Evolutionary conservation across 2,329 filamentous ascomycete genomes (phyloP).

Genomic region (Xylariaceae sp.): DNA sequence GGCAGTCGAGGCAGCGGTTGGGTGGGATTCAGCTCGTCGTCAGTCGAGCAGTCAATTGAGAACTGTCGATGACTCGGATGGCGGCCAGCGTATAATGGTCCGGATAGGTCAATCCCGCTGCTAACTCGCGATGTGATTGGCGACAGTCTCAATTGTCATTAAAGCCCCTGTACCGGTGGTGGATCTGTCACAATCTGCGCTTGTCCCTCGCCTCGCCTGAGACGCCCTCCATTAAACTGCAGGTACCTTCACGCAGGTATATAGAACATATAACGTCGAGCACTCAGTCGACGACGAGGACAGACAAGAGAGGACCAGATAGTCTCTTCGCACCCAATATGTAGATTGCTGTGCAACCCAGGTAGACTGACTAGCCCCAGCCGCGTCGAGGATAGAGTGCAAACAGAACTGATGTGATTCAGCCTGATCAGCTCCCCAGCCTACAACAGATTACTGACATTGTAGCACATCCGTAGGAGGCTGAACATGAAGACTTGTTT

Average conservation of each 20-base stretch:
- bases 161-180: conserved; percentile 14
- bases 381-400: conserved; percentile 11
- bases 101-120: conserved; percentile 19
- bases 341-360: neutral
- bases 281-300: neutral
- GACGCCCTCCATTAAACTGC: conserved; percentile 11
- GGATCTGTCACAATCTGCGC: conserved; percentile 13
- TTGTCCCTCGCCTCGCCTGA: neutral
- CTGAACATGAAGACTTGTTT: neutral
- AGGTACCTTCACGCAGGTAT: conserved; percentile 5
- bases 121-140: conserved; percentile 21
- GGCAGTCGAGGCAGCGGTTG: neutral
- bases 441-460: neutral
- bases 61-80: too few species aligned
- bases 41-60: too few species aligned
- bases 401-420: neutral
- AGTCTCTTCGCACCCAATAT: neutral
- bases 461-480: neutral
- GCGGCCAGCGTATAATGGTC: too few species aligned
- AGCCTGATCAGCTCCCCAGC: conserved; percentile 2
- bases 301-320: neutral
- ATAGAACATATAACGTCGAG: neutral
- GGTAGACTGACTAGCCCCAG: neutral
- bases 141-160: conserved; percentile 8
- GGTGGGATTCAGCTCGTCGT: neutral